Conservation (phyloP, 129 eudicot species). For the Erigeron canadensis region DNA sequence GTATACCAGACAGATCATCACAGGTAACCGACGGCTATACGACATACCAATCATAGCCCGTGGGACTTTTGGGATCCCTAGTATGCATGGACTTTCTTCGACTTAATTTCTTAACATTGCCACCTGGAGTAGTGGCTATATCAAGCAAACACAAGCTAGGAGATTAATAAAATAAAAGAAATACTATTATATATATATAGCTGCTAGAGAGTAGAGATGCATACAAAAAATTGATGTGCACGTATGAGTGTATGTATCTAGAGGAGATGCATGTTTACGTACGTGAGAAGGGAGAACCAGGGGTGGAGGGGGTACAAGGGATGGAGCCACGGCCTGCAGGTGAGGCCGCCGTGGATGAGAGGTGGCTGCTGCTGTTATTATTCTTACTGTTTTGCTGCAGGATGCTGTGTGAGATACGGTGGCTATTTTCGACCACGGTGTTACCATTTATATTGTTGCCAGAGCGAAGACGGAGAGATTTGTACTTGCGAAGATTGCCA, state of each 20-base stretch:
- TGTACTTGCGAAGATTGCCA: slow-evolving; percentile 50
- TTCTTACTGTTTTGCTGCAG: slow-evolving; percentile 40
- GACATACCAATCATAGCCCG: slow-evolving; percentile 55
- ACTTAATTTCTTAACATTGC: slow-evolving; percentile 44
- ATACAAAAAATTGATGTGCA: too few relatives aligned
- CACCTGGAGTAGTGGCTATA: slow-evolving; percentile 51
- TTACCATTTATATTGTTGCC: neutral
- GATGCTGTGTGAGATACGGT: neutral
- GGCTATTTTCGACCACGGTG: neutral
- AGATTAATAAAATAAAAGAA: too few relatives aligned
- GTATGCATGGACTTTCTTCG: slow-evolving; percentile 44
- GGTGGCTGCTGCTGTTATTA: slow-evolving; percentile 19
- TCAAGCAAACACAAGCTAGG: slow-evolving; percentile 2
- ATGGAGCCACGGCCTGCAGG: slow-evolving; percentile 15
- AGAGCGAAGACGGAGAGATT: slow-evolving; percentile 31
- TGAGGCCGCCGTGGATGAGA: slow-evolving; percentile 33
- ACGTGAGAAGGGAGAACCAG: slow-evolving; percentile 63
- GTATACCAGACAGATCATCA: too few relatives aligned
- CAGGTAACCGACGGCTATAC: too few relatives aligned
- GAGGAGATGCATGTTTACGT: neutral
- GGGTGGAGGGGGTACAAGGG: slow-evolving; percentile 52
- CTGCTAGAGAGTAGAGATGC: too few relatives aligned
- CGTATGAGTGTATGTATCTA: neutral
- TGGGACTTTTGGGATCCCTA: slow-evolving; percentile 37
- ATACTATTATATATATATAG: too few relatives aligned